A percentile compares a stretch with the other conserved stretches of the same genome.
These are phyloP conservation scores for Albifimbria verrucaria DNA, from an alignment of 2,329 filamentous ascomycete species.

Conservation along the genomic window DNA sequence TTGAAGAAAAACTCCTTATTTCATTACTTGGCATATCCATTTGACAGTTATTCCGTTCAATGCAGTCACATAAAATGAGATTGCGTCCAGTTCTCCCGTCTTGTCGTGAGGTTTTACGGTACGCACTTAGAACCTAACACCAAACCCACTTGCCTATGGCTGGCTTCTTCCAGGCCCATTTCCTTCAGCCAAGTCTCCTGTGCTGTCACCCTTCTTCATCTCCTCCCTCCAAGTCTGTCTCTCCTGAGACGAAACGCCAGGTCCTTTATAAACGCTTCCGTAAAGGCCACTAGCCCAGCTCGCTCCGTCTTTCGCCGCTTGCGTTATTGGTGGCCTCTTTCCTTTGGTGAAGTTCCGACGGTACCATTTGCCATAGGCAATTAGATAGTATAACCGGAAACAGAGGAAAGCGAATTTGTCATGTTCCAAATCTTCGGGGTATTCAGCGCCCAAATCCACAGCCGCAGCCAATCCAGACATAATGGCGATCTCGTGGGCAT, in stretches of 20 bases:
- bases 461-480: conserved; percentile 67
- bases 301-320: conserved; percentile 44
- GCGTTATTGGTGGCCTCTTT: conserved; percentile 12
- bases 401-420: conserved; percentile 58
- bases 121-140: too few species aligned
- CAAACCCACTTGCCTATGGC: too few species aligned
- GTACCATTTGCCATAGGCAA: conserved; percentile 62
- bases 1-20: too few species aligned
- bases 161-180: conserved; percentile 30
- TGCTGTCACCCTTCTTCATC: conserved; percentile 30
- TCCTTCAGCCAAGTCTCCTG: conserved; percentile 28
- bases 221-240: conserved; percentile 47
- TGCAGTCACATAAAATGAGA: too few species aligned
- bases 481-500: conserved; percentile 65
- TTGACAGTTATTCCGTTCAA: too few species aligned
- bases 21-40: too few species aligned
- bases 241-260: conserved; percentile 51
- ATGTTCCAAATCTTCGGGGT: conserved; percentile 60
- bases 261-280: conserved; percentile 57
- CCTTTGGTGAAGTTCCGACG: conserved; percentile 28
- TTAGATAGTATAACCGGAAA: conserved; percentile 59
- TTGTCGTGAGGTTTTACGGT: too few species aligned
- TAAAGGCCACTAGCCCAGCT: conserved; percentile 57
- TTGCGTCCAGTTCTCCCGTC: too few species aligned
- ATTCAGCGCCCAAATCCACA: conserved; percentile 59